These are phyloP conservation scores for Cubamyces sp. DNA, from an alignment of 768 basidiomycete species.

Conservation along the genomic window DNA sequence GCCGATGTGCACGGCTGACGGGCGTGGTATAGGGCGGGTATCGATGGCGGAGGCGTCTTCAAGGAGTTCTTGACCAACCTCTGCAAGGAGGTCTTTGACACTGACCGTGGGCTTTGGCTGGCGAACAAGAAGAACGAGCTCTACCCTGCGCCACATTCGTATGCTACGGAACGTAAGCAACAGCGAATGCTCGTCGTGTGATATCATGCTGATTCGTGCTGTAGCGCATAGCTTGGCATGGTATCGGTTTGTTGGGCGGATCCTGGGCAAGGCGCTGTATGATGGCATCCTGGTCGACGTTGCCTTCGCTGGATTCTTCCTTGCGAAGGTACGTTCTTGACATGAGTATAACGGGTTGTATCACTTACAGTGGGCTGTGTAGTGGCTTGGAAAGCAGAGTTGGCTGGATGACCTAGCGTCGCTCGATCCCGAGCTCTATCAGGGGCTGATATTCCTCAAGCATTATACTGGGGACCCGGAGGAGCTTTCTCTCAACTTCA, in stretches of 20 bases:
- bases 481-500: slow-evolving; percentile 89
- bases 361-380: slow-evolving; percentile 3
- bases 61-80: slow-evolving; percentile 97
- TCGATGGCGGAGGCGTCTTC: slow-evolving; percentile 96
- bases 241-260: slow-evolving; percentile 92
- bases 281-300: slow-evolving; percentile 96
- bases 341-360: background rate
- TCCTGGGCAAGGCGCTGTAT: slow-evolving; percentile 95
- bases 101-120: slow-evolving; percentile 92
- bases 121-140: slow-evolving; percentile 89
- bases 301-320: slow-evolving; percentile 93
- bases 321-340: slow-evolving; percentile 65
- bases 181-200: background rate
- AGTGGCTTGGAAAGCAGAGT: slow-evolving; percentile 93
- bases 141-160: slow-evolving; percentile 92
- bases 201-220: slow-evolving; percentile 1
- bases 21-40: slow-evolving; percentile 65
- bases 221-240: slow-evolving; percentile 84
- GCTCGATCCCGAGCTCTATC: slow-evolving; percentile 90
- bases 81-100: slow-evolving; percentile 93
- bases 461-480: slow-evolving; percentile 87
- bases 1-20: background rate
- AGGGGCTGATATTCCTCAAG: slow-evolving; percentile 90
- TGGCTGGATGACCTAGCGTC: slow-evolving; percentile 93
- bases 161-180: slow-evolving; percentile 83